These are phyloP conservation scores for Curvularia spicifera DNA, from an alignment of 2,329 filamentous ascomycete genomes.

Conservation along the genomic window DNA sequence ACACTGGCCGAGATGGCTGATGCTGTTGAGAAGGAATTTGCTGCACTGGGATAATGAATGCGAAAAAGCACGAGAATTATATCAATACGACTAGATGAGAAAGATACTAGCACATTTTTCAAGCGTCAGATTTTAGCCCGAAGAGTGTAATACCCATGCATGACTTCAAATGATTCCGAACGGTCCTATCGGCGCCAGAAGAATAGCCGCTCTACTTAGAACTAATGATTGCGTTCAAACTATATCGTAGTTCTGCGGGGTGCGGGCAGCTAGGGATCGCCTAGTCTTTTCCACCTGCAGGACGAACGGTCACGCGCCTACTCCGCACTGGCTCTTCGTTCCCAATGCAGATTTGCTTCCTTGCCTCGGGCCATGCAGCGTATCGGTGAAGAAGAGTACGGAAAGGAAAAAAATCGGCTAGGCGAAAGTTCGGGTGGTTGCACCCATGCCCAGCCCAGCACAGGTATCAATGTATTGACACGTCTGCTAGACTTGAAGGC, in stretches of 20 bases:
- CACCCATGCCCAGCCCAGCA: neutral
- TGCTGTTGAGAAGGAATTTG: slow-evolving; percentile 54
- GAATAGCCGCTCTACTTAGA: neutral
- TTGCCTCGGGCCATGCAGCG: neutral
- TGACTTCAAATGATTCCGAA: neutral
- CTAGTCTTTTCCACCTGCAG: neutral
- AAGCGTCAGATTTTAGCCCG: neutral
- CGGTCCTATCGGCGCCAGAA: slow-evolving; percentile 4
- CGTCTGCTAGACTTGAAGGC: neutral
- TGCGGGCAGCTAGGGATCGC: neutral
- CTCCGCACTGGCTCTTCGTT: neutral
- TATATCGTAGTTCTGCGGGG: neutral
- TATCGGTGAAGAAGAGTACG: neutral
- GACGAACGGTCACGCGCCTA: slow-evolving; percentile 1
- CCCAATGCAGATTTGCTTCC: neutral
- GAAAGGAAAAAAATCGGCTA: neutral
- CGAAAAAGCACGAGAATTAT: neutral
- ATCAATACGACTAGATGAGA: neutral
- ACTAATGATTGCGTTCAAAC: neutral
- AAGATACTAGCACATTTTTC: neutral
- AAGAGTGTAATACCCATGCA: neutral
- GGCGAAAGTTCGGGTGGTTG: neutral
- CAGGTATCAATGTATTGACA: neutral
- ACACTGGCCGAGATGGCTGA: slow-evolving; percentile 67
- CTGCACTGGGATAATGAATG: slow-evolving; percentile 15